Percentiles rank a stretch among this genome's conserved stretches.
phyloP scores from a whole-genome alignment of 192 early-diverging fungal species.

The Neocallimastix lanati region DNA sequence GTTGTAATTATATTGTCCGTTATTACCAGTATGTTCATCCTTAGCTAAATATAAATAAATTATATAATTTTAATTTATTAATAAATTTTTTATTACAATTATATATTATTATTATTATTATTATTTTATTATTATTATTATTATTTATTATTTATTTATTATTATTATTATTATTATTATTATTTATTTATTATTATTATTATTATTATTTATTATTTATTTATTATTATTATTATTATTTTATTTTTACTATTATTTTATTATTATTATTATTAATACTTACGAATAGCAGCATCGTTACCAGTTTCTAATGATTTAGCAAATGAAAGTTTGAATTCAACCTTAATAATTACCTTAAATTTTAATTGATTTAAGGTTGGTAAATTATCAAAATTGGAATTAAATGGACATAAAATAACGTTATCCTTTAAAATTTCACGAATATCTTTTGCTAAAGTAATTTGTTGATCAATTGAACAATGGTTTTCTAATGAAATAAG shows the following conservation, averaged over 20 bases:
- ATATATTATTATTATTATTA: no score
- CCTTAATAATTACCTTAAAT: not conserved
- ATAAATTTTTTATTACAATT: no score
- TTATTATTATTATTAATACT: not conserved
- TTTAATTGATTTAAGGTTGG: not conserved
- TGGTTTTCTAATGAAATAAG: not conserved
- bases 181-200: no score
- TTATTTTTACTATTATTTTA: no score
- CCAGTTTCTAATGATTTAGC: not conserved
- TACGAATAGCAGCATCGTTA: not conserved
- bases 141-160: no score
- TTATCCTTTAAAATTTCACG: not conserved
- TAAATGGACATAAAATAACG: not conserved
- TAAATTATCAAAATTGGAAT: not conserved
- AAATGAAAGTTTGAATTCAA: not conserved
- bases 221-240: no score
- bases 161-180: no score
- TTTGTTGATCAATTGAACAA: not conserved
- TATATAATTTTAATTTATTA: no score
- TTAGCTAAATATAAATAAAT: no score
- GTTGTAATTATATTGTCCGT: not conserved
- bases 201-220: no score
- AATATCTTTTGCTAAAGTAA: not conserved
- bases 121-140: no score
- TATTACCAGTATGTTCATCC: not conserved